A percentile compares a stretch with the other conserved stretches of the same genome.
Evolutionary conservation across 2,329 filamentous ascomycete genomes (phyloP).

Genomic region (Sarocladiaceae sp.): DNA sequence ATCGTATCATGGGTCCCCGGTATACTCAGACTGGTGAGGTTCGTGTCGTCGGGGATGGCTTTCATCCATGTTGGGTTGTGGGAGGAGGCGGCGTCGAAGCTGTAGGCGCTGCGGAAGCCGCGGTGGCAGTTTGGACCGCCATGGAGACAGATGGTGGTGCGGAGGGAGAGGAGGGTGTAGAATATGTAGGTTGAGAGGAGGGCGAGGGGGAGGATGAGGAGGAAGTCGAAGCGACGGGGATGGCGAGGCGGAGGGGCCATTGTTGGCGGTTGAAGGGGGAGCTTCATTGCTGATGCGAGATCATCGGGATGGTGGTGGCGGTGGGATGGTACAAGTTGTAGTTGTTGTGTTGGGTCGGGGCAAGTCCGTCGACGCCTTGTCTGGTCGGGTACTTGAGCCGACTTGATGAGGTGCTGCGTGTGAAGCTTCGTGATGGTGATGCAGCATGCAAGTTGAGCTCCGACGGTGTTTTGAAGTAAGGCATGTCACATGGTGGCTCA

Average conservation of each 20-base stretch:
- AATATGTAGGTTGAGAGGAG: constrained; percentile 18
- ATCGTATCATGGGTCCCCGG: constrained; percentile 52
- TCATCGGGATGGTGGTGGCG: background rate
- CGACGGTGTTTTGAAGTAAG: no score
- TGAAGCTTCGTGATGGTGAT: no score
- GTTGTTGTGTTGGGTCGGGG: background rate
- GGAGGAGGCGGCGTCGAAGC: constrained; percentile 27
- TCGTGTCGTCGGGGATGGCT: constrained; percentile 33
- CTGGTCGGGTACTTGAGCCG: no score
- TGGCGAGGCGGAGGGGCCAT: constrained; percentile 5
- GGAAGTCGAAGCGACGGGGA: background rate
- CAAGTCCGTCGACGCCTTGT: no score
- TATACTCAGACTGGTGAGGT: constrained; percentile 41
- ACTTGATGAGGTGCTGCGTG: no score
- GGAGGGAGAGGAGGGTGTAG: constrained; percentile 18
- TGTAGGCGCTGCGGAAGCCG: constrained; percentile 28
- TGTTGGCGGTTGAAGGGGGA: background rate
- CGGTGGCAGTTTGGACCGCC: constrained; percentile 22
- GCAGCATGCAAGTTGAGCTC: no score
- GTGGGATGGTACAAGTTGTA: background rate
- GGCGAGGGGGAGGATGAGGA: constrained; percentile 14
- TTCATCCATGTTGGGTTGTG: constrained; percentile 33
- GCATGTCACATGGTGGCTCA: no score
- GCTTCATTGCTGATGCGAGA: background rate
- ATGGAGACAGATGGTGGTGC: constrained; percentile 18